These are phyloP conservation scores for Metschnikowia borealis DNA, from an alignment of 805 yeast species.

Conservation along the genomic window DNA sequence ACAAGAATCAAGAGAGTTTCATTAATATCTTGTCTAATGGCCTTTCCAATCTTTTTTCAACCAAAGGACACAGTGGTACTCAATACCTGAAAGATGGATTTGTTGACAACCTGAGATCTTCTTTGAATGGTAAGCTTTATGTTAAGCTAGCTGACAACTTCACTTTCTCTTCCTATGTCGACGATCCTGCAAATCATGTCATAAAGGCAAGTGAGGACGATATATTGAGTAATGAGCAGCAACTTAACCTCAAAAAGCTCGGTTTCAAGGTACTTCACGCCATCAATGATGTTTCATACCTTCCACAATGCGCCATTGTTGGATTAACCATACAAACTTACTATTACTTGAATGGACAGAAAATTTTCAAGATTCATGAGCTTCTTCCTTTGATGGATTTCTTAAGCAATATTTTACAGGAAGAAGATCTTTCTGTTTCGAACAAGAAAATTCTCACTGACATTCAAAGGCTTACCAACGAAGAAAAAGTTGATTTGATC, in stretches of 20 bases:
- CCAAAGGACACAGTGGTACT: slow-evolving; percentile 4
- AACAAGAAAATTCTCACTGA: slow-evolving; percentile 22
- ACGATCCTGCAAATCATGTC: slow-evolving; percentile 14
- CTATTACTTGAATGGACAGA: slow-evolving; percentile 20
- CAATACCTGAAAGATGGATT: slow-evolving; percentile 20
- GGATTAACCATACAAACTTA: slow-evolving; percentile 43
- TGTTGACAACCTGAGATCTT: slow-evolving; percentile 25
- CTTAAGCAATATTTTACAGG: slow-evolving; percentile 21
- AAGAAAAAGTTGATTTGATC: slow-evolving; percentile 23
- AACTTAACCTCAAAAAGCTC: slow-evolving; percentile 41
- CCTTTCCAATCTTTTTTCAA: slow-evolving; percentile 25
- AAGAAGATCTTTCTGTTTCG: slow-evolving; percentile 19
- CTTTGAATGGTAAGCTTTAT: slow-evolving; percentile 35
- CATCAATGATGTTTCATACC: slow-evolving; percentile 45
- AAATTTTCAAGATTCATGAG: slow-evolving; percentile 19
- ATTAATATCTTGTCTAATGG: slow-evolving; percentile 35
- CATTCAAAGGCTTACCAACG: slow-evolving; percentile 18
- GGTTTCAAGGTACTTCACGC: slow-evolving; percentile 54
- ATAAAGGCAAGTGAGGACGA: slow-evolving; percentile 9
- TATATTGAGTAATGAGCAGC: slow-evolving; percentile 24
- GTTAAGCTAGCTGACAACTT: slow-evolving; percentile 33
- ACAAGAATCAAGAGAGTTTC: slow-evolving; percentile 52
- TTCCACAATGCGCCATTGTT: slow-evolving; percentile 53
- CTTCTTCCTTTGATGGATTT: slow-evolving; percentile 30
- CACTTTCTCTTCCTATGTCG: slow-evolving; percentile 25